Conservation (phyloP, 805 yeast species). For the Candida lessepsii region DNA sequence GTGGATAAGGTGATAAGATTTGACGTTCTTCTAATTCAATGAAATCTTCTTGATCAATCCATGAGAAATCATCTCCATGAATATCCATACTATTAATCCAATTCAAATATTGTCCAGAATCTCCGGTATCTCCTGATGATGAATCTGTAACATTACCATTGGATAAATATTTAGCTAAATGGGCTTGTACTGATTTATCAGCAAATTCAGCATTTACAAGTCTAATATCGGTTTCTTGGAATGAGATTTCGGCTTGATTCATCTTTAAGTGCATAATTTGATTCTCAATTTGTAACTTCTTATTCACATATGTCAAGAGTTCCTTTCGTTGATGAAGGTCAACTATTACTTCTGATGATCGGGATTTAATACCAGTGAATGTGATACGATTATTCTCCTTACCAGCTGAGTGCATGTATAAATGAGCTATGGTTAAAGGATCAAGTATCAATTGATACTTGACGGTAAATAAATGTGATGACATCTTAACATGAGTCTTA, state of each 20-base stretch:
- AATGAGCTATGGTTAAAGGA: slow-evolving; percentile 39
- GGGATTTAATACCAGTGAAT: slow-evolving; percentile 41
- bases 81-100: slow-evolving; percentile 27
- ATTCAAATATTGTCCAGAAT: slow-evolving; percentile 13
- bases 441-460: slow-evolving; percentile 41
- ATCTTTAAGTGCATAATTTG: slow-evolving; percentile 53
- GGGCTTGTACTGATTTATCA: slow-evolving; percentile 43
- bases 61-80: slow-evolving; percentile 37
- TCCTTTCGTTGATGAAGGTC: slow-evolving; percentile 42
- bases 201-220: slow-evolving; percentile 62
- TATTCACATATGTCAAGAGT: slow-evolving; percentile 36
- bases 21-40: slow-evolving; percentile 61
- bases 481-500: slow-evolving; percentile 33
- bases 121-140: slow-evolving; percentile 14
- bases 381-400: slow-evolving; percentile 25
- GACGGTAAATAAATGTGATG: slow-evolving; percentile 40
- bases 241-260: slow-evolving; percentile 68
- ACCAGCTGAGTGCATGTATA: slow-evolving; percentile 29
- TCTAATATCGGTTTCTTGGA: slow-evolving; percentile 66
- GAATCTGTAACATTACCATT: slow-evolving; percentile 10
- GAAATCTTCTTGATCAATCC: slow-evolving; percentile 80
- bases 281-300: slow-evolving; percentile 34
- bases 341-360: slow-evolving; percentile 30
- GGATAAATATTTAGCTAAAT: slow-evolving; percentile 15
- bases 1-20: slow-evolving; percentile 39